phyloP scores from a whole-genome alignment of 2,329 filamentous ascomycete species.

The Fusarium aywerte region DNA sequence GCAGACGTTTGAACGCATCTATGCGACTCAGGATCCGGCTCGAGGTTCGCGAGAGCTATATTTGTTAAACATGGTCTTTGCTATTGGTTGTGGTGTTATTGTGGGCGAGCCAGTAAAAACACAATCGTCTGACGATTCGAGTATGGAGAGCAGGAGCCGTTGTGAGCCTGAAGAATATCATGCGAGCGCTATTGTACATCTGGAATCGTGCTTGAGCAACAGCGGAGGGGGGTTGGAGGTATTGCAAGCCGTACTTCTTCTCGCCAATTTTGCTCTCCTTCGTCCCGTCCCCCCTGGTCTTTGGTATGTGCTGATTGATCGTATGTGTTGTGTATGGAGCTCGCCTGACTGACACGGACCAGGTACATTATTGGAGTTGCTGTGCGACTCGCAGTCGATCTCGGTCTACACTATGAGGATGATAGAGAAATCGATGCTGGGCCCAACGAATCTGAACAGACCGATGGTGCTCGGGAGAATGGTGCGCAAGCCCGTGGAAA shows the following conservation, averaged over 20 bases:
- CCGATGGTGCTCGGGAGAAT: conserved; percentile 49
- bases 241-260: conserved; percentile 88
- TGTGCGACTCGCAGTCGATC: conserved; percentile 86
- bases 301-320: conserved; percentile 65
- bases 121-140: conserved; percentile 52
- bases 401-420: conserved; percentile 93
- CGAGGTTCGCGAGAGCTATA: conserved; percentile 86
- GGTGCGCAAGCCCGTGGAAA: conserved; percentile 67
- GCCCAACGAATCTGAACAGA: conserved; percentile 50
- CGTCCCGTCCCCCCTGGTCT: conserved; percentile 91
- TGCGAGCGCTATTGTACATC: conserved; percentile 89
- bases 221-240: conserved; percentile 93
- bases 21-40: conserved; percentile 72
- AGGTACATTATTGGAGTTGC: conserved; percentile 95
- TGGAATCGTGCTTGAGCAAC: conserved; percentile 86
- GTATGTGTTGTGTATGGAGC: conserved; percentile 1
- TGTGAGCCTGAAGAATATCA: conserved; percentile 95
- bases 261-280: conserved; percentile 91
- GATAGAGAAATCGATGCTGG: conserved; percentile 71
- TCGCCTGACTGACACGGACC: conserved; percentile 26
- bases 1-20: conserved; percentile 85
- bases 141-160: conserved; percentile 52
- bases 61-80: conserved; percentile 95
- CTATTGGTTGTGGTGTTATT: conserved; percentile 93
- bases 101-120: conserved; percentile 71